These are phyloP conservation scores for Xylaria nigripes DNA, from an alignment of 495 filamentous ascomycete genomes.

Conservation along the genomic window DNA sequence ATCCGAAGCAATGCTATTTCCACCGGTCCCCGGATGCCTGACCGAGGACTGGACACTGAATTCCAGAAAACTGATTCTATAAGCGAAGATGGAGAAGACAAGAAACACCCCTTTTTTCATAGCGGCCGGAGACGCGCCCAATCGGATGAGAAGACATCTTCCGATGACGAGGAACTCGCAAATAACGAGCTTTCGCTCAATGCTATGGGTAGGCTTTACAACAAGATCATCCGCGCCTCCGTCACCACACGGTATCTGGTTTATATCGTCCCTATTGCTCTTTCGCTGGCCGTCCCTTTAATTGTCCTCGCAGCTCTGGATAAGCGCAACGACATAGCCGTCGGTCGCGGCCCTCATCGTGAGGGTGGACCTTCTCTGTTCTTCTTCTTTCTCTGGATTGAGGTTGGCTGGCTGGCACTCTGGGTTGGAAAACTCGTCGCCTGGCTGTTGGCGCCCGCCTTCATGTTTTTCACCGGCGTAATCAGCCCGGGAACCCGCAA, in stretches of 20 bases:
- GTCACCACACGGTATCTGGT: slow-evolving; percentile 82
- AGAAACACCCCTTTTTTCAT: slow-evolving; percentile 49
- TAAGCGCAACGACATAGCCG: slow-evolving; percentile 27
- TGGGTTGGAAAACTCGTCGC: slow-evolving; percentile 83
- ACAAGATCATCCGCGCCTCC: slow-evolving; percentile 75
- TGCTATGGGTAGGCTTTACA: slow-evolving; percentile 78
- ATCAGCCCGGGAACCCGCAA: slow-evolving; percentile 88
- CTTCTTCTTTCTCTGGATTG: slow-evolving; percentile 85
- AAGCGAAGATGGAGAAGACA: slow-evolving; percentile 31
- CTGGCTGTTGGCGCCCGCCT: slow-evolving; percentile 67
- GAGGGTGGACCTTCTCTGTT: slow-evolving; percentile 52
- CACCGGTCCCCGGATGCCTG: slow-evolving; percentile 40
- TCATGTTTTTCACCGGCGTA: slow-evolving; percentile 81
- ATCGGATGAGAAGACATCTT: slow-evolving; percentile 39
- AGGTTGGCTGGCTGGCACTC: slow-evolving; percentile 79
- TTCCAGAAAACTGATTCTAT: slow-evolving; percentile 20
- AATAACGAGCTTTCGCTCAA: slow-evolving; percentile 56
- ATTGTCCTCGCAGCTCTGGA: slow-evolving; percentile 55
- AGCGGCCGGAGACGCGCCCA: slow-evolving; percentile 49
- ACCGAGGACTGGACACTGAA: slow-evolving; percentile 30
- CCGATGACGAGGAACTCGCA: slow-evolving; percentile 49
- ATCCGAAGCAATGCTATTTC: slow-evolving; percentile 43
- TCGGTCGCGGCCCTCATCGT: slow-evolving; percentile 33
- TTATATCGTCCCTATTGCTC: slow-evolving; percentile 72
- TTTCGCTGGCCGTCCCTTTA: slow-evolving; percentile 72